Base-by-base conservation (phyloP, 805 yeast genomes). In the Lipomyces yamadae region DNA sequence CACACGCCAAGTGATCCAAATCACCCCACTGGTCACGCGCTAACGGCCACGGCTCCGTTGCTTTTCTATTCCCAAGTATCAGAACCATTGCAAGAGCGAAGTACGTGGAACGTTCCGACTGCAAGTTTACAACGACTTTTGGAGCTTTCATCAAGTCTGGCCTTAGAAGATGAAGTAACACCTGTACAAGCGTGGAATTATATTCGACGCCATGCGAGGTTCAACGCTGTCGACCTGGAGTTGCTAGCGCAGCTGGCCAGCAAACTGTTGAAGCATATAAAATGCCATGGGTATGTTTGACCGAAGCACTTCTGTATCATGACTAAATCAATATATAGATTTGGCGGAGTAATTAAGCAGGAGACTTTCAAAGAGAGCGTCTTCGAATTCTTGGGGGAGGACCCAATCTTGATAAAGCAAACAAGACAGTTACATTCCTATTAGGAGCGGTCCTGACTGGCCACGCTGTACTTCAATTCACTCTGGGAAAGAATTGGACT, bases 181-280 rank as follows among this genome's bases (percentile, higher is more conserved):
- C 55, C 55, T 18, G 55, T 50, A 50, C 55, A 50, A 50, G 55
- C 55, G 24, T 50, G 55, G 55, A 50, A 50, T 18, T 50, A 50
- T 32, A 18, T 50, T 50, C 55, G 55, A 13, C 55, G 24, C 32
- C 55, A 24, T 24, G 15, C 55, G 18, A 32, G 32, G 7, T 50
- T 50, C 55, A 32, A 50, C 24, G 55, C 11, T 18, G 1, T 18
- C 13, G 55, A 50, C 18, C 1, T 50, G 11, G 55, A 50, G 5
- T 32, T 24, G 32, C 55, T 50, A 15, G 7, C 32, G 24, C 4
- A 13, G 55, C 55, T 50, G 33, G 24, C 55, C 4, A 18, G 55
- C 32, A 18, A 24, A 32, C 7, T 50, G 24, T 32, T 50, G 55
- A 18, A 18, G 13, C 55, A 50, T 50, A 32, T 50, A 50, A 50